Evolutionary conservation across 345 rosid species (phyloP), one percentile per base, ranked within the genome.

Genomic region (Hibiscus tridactylites): DNA sequence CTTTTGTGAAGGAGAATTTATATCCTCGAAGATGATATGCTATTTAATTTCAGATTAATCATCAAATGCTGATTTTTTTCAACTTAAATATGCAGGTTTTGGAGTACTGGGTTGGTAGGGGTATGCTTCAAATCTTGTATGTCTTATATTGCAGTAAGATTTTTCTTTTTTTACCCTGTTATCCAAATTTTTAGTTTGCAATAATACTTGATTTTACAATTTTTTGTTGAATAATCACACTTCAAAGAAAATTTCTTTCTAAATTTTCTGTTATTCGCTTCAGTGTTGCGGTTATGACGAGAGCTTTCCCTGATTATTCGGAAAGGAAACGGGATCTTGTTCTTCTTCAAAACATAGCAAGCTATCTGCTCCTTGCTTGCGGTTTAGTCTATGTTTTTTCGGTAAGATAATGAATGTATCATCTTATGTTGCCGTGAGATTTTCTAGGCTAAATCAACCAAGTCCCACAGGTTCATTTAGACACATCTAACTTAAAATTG

Each of bases 61-160:
- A 24, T 42, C 26, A 44, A 60, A 29, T 9, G 8, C 31, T 71
- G 56, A 71, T 9, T 44, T 44, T 44, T 44, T 44, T 44, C 47
- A 44, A 12, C 29, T 1, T 71, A 7, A 42, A 71, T 35, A 35
- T 79, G 75, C 87, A 95, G 99, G 82, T 92, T 26, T 79, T 95
- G 85, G 97, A 95, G 72, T 95, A 73, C 74, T 95, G 97, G 96
- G 96, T 75, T 82, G 96, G 96, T 4, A 85, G 99, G 87, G 97
- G 97, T 66, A 92, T 92, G 99, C 97, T 95, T 84, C 97, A 95
- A 79, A 95, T 95, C 81, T 95, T 92, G 99, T 95, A 88, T 77
- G 97, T 87, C 58, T 59, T 62, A 24, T 59, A 5, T 53, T 61
- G 56, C 79, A 71, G 60, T 71, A 58, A 71, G 21, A 75, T 29